Evolutionary conservation across 164 flowering plant species (phyloP).

Genomic region (Piper betle): DNA sequence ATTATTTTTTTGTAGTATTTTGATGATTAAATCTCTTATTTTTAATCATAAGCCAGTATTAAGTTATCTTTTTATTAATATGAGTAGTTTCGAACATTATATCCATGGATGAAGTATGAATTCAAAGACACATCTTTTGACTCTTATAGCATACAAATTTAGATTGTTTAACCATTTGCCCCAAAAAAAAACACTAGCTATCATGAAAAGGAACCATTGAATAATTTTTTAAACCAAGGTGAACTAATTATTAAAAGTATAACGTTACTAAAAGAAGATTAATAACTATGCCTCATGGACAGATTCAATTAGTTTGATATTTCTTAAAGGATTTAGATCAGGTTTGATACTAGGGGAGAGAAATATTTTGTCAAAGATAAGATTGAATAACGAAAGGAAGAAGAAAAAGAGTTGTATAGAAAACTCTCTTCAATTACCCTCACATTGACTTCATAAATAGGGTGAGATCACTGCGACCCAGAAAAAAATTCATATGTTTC

Average conservation of each 20-base stretch:
- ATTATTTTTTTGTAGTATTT: too few relatives aligned
- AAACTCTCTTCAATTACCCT: neutral
- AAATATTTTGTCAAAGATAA: neutral
- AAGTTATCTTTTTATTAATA: too few relatives aligned
- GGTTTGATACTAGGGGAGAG: neutral
- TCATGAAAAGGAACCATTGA: too few relatives aligned
- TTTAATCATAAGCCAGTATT: too few relatives aligned
- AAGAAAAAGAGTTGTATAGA: neutral
- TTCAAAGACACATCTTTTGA: too few relatives aligned
- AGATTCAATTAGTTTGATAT: neutral
- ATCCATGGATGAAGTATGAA: too few relatives aligned
- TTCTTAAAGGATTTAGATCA: neutral
- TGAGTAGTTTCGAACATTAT: too few relatives aligned
- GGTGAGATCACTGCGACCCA: neutral
- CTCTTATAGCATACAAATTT: too few relatives aligned
- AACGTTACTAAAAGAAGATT: neutral
- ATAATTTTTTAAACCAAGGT: neutral
- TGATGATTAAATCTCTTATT: too few relatives aligned
- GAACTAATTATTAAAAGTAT: neutral
- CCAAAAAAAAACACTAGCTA: too few relatives aligned
- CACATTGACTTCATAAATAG: neutral
- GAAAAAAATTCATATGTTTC: neutral
- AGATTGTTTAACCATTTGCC: too few relatives aligned
- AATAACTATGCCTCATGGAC: neutral
- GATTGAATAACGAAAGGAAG: neutral